Evolutionary conservation across 805 yeast species (phyloP), one percentile per base, ranked within the genome.

Genomic region (Zygoascus ofunaensis): DNA sequence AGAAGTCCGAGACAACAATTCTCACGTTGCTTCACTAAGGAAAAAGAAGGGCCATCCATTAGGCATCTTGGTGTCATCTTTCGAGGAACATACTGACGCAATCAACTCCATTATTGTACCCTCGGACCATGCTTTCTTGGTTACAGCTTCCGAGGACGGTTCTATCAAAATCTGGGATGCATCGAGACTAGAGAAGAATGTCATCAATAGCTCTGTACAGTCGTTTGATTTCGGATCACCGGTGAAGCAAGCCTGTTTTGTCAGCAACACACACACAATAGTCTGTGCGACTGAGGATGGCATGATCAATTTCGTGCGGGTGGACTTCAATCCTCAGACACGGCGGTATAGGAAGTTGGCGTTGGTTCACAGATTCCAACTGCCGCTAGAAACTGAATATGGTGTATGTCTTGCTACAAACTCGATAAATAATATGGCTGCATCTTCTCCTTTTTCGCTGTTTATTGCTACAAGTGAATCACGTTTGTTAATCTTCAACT

Each of bases 61-160:
- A 14, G 85, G 84, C 0, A 63, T 64, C 2, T 58, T 82, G n/a
- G 75, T 83, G 2, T 73, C 87, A 0, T 77, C 75, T 44, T 64
- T 85, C 39, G 68, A 74, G 34, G 86, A 82, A 36, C 87, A 81
- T 54, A 65, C 65, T n/a, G 68, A 76, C 41, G 55, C 77, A 2
- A 66, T 87, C n/a, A 77, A 70, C 19, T 64, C 79, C 22, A 57
- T 87, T 5, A 74, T 71, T 1, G 72, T 76, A 0, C 71, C 84
- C 4, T 79, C 82, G 0, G 79, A 81, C 23, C 72, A 77, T 14
- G 73, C 74, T 20, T 81, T 76, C 50, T 79, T 90, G 50, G 65
- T 87, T 2, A 79, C 92, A 1, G 95, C 87, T 2, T 85, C 92
- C 5, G 82, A 79, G 39, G 72, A 73, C 23, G 95, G 97, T 0